These are phyloP conservation scores for Colletotrichum echinochloae DNA, from an alignment of 2,329 filamentous ascomycete species.

Conservation along the genomic window DNA sequence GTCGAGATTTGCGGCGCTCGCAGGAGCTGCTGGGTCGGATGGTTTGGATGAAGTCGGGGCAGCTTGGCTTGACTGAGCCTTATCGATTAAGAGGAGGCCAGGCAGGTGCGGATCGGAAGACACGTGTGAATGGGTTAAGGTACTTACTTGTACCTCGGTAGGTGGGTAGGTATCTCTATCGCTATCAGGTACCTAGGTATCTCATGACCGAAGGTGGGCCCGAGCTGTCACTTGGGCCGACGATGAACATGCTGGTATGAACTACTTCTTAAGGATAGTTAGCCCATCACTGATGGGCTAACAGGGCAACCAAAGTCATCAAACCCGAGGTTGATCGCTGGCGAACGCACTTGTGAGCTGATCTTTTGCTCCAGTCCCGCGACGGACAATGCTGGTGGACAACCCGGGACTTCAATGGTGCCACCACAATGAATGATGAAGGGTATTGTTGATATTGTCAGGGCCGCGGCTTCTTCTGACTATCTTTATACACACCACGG, in stretches of 20 bases:
- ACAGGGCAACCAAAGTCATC: neutral
- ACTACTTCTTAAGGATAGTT: neutral
- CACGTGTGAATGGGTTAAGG: conserved; percentile 15
- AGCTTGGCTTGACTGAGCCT: conserved; percentile 7
- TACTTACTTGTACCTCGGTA: too few relatives aligned
- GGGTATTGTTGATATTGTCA: conserved; percentile 11
- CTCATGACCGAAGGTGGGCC: conserved; percentile 4
- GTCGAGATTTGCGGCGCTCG: conserved; percentile 16
- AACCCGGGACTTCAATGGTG: neutral
- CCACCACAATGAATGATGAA: neutral
- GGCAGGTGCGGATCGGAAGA: conserved; percentile 6
- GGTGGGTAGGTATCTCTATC: neutral
- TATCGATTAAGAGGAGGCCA: conserved; percentile 13
- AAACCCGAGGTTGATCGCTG: neutral
- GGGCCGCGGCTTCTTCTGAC: neutral
- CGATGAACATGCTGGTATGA: neutral
- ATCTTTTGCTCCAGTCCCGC: neutral
- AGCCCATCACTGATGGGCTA: too few relatives aligned
- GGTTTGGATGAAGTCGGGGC: conserved; percentile 1
- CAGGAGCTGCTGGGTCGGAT: neutral
- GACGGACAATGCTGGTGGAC: neutral
- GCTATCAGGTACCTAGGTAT: neutral
- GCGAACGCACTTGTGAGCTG: neutral
- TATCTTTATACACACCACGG: conserved; percentile 67
- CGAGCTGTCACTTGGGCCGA: neutral